Evolutionary conservation across 2,329 filamentous ascomycete species (phyloP).

Genomic region (Penicillium sp.): DNA sequence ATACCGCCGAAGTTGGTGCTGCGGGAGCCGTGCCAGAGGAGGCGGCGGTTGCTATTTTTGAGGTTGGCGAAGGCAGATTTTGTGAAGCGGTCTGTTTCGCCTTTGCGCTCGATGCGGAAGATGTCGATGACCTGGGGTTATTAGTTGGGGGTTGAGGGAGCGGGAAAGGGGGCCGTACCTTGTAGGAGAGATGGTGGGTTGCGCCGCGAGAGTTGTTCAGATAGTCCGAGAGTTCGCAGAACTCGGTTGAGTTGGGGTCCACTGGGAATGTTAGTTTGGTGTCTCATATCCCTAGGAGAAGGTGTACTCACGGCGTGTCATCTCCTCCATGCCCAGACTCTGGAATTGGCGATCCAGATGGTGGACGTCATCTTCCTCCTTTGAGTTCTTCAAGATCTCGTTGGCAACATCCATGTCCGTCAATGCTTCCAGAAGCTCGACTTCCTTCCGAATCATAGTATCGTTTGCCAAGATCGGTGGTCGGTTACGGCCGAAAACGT

Average conservation of each 20-base stretch:
- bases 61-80: conserved; percentile 56
- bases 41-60: conserved; percentile 65
- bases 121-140: conserved; percentile 63
- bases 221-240: conserved; percentile 65
- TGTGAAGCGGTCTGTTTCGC: conserved; percentile 70
- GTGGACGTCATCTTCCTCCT: conserved; percentile 59
- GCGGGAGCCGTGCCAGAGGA: conserved; percentile 86
- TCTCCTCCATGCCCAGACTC: conserved; percentile 72
- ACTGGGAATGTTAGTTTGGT: conserved; percentile 42
- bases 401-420: conserved; percentile 83
- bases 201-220: conserved; percentile 65
- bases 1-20: conserved; percentile 86
- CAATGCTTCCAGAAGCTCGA: conserved; percentile 77
- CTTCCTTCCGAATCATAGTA: conserved; percentile 68
- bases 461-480: conserved; percentile 67
- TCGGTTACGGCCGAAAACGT: conserved; percentile 72
- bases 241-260: conserved; percentile 62
- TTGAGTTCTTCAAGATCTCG: conserved; percentile 71
- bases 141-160: not conserved
- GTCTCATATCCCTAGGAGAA: not conserved
- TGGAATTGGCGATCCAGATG: conserved; percentile 72
- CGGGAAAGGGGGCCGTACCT: not conserved
- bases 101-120: conserved; percentile 77
- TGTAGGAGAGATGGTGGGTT: conserved; percentile 61
- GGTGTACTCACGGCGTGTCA: conserved; percentile 59